These are phyloP conservation scores for Haematococcus sp. DNA, from an alignment of 139 green algal genomes.

Conservation along the genomic window DNA sequence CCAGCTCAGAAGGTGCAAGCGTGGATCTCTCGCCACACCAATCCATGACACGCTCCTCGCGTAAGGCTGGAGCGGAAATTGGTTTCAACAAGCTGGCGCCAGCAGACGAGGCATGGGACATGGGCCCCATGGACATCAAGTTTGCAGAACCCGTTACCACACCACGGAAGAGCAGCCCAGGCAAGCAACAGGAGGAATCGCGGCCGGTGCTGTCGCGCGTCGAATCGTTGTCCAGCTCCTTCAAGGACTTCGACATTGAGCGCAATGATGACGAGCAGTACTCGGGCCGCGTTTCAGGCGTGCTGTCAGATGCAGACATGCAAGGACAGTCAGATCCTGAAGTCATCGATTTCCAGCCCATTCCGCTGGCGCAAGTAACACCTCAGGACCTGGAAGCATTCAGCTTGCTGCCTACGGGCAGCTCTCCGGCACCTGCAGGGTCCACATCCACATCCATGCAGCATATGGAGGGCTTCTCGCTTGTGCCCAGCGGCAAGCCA, in stretches of 20 bases:
- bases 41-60: too few relatives aligned
- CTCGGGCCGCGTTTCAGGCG: background rate
- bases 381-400: slow-evolving; percentile 6
- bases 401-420: background rate
- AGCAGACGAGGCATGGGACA: slow-evolving; percentile 44
- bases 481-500: background rate
- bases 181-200: slow-evolving; percentile 7
- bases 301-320: background rate
- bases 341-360: slow-evolving; percentile 10
- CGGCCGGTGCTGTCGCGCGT: slow-evolving; percentile 47
- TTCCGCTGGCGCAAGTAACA: slow-evolving; percentile 3
- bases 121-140: slow-evolving; percentile 47
- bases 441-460: slow-evolving; percentile 2
- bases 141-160: slow-evolving; percentile 53
- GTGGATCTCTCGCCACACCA: too few relatives aligned
- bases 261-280: slow-evolving; percentile 12
- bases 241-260: slow-evolving; percentile 55
- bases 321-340: background rate
- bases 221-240: slow-evolving; percentile 52
- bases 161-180: slow-evolving; percentile 34
- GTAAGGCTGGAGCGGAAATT: background rate
- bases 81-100: background rate
- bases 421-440: background rate
- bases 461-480: background rate
- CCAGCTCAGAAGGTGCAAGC: background rate